phyloP scores from a whole-genome alignment of 306 rosid genomes.

The Medicago lupulina region DNA sequence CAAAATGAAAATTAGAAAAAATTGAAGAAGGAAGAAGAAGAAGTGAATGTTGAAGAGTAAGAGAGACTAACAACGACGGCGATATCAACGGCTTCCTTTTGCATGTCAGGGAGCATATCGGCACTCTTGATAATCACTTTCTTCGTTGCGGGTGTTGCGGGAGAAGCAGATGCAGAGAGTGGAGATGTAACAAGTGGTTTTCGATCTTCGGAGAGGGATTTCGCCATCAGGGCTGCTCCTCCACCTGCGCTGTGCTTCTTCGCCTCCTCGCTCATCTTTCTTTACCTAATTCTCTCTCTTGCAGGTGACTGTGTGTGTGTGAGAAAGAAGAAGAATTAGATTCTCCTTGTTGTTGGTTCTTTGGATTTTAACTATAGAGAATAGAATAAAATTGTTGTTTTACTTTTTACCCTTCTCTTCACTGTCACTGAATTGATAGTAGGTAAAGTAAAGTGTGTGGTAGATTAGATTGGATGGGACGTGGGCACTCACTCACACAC shows the following conservation, averaged over 20 bases:
- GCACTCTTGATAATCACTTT: slow-evolving; percentile 89
- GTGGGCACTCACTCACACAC: slow-evolving; percentile 6
- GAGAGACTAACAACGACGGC: slow-evolving; percentile 74
- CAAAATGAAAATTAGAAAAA: neutral
- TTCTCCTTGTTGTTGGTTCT: neutral
- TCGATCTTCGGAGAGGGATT: slow-evolving; percentile 70
- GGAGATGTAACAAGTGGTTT: slow-evolving; percentile 31
- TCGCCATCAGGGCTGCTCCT: slow-evolving; percentile 46
- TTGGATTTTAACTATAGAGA: neutral
- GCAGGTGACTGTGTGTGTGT: neutral
- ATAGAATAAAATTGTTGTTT: slow-evolving; percentile 7
- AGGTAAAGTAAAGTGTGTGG: slow-evolving; percentile 7
- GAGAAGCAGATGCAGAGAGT: slow-evolving; percentile 33
- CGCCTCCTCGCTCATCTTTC: slow-evolving; percentile 69
- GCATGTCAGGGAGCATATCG: slow-evolving; percentile 86
- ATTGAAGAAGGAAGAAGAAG: neutral
- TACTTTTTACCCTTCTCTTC: slow-evolving; percentile 6
- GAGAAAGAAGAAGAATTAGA: neutral
- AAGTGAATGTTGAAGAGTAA: neutral
- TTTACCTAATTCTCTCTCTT: neutral
- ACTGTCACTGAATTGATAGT: slow-evolving; percentile 1
- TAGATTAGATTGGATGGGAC: slow-evolving; percentile 2
- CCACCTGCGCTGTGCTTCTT: slow-evolving; percentile 63
- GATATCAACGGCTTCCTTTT: slow-evolving; percentile 88
- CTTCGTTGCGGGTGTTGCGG: slow-evolving; percentile 54